Base-by-base conservation (phyloP, 169 alveolate genomes). In the Toxoplasma gondii region DNA sequence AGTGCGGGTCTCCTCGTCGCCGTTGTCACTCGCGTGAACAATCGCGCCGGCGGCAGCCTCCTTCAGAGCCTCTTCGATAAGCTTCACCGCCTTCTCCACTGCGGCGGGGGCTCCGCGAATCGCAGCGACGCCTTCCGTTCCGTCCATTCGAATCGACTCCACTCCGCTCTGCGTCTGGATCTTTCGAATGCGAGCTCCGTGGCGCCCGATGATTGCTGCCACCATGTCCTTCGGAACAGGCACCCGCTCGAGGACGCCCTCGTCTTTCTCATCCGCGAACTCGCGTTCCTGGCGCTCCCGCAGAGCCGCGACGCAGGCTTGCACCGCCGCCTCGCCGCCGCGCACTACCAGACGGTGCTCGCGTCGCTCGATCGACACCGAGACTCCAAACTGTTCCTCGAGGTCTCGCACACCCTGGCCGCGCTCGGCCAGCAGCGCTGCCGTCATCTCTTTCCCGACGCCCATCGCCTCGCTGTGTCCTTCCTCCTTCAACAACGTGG, bases 191-290 rank as follows among this genome's bases (percentile, higher is more conserved):
- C 86, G 90, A 31, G 91, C 91, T 0, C 95, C 95, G 82, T 93
- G 95, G 74, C 93, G 93, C 49, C 95, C 95, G 78, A 93, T 70
- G 67, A 93, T 87, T 31, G 74, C 41, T 80, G 95, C 27, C 10
- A 82, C 38, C 90, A 41, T 64, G 5, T 38, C 54, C 36, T 43
- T 82, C n/a, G 54, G 95, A 43, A 93, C 91, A 24, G 95, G 90
- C 74, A 84, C 92, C 16, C 95, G 93, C 44, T 91, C 92, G 0
- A 88, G 91, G 38, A 74, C 93, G 38, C 70, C 9, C 69, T 69
- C 93, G 45, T 87, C 93, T 31, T 93, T 91, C 58, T 86, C 95
- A 67, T 82, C 64, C 36, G 58, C 90, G 67, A 41, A 38, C 67
- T 82, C 69, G 69, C 41, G 53, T 7, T 36, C 69, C n/a, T 44